These are phyloP conservation scores for Aspergillus thermomutatus DNA, from an alignment of 2,329 filamentous ascomycete genomes.

Conservation along the genomic window DNA sequence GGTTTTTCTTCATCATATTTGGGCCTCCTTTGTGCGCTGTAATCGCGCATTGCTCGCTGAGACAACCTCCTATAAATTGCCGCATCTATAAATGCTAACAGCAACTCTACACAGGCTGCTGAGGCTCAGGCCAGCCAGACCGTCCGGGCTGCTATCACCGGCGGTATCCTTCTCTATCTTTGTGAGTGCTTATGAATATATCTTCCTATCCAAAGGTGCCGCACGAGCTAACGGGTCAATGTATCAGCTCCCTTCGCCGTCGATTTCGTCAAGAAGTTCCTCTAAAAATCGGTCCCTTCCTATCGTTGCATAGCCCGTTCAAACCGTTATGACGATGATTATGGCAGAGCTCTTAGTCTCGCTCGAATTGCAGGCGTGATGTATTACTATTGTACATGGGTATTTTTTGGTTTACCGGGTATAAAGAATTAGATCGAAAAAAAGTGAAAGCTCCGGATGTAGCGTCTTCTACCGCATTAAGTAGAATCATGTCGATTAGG, in stretches of 20 bases:
- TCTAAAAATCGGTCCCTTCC: slow-evolving; percentile 31
- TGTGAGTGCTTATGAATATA: slow-evolving; percentile 45
- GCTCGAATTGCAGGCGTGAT: slow-evolving; percentile 21
- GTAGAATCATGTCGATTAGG: neutral
- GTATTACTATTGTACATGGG: slow-evolving; percentile 35
- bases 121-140: slow-evolving; percentile 54
- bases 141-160: slow-evolving; percentile 52
- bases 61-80: neutral
- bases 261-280: slow-evolving; percentile 47
- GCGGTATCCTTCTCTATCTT: slow-evolving; percentile 58
- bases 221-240: neutral
- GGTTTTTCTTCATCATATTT: neutral
- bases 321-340: neutral
- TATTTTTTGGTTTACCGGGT: slow-evolving; percentile 16
- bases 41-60: neutral
- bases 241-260: slow-evolving; percentile 47
- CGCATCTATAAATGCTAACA: slow-evolving; percentile 5
- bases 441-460: neutral
- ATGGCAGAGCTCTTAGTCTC: slow-evolving; percentile 1
- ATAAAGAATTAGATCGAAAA: slow-evolving; percentile 10
- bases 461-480: neutral
- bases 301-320: slow-evolving; percentile 1
- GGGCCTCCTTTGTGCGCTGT: no score
- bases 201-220: neutral
- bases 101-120: slow-evolving; percentile 34